Evolutionary conservation across 2,329 filamentous ascomycete genomes (phyloP).

Genomic region (Pezicula neosporulosa): DNA sequence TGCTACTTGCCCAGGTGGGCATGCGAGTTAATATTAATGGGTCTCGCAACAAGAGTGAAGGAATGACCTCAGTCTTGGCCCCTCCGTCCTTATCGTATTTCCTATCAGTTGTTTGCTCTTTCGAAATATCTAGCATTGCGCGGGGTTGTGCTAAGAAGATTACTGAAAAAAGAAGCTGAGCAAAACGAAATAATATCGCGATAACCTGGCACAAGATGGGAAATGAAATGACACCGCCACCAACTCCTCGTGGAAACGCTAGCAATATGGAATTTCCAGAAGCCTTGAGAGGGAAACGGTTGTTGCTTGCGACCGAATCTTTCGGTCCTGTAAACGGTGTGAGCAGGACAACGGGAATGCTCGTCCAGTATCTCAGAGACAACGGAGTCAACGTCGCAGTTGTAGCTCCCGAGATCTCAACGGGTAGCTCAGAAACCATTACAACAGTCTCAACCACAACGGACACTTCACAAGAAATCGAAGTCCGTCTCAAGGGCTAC

Average conservation of each 20-base stretch:
- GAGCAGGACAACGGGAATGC: conserved; percentile 65
- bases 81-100: neutral
- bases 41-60: too few relatives aligned
- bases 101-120: too few relatives aligned
- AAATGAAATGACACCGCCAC: neutral
- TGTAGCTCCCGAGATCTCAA: conserved; percentile 59
- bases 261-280: conserved; percentile 32
- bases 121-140: too few relatives aligned
- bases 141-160: too few relatives aligned
- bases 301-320: conserved; percentile 68
- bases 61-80: neutral
- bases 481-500: conserved; percentile 60
- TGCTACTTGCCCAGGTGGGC: too few relatives aligned
- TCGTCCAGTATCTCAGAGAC: conserved; percentile 63
- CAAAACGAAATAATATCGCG: too few relatives aligned
- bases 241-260: neutral
- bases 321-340: conserved; percentile 74
- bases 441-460: conserved; percentile 18
- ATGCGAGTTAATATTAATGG: too few relatives aligned
- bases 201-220: neutral
- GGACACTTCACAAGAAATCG: conserved; percentile 31
- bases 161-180: too few relatives aligned
- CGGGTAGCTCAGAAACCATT: conserved; percentile 39
- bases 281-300: conserved; percentile 53
- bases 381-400: conserved; percentile 63